phyloP scores from a whole-genome alignment of 106 monocot genomes.

The Apostasia ramifera region DNA sequence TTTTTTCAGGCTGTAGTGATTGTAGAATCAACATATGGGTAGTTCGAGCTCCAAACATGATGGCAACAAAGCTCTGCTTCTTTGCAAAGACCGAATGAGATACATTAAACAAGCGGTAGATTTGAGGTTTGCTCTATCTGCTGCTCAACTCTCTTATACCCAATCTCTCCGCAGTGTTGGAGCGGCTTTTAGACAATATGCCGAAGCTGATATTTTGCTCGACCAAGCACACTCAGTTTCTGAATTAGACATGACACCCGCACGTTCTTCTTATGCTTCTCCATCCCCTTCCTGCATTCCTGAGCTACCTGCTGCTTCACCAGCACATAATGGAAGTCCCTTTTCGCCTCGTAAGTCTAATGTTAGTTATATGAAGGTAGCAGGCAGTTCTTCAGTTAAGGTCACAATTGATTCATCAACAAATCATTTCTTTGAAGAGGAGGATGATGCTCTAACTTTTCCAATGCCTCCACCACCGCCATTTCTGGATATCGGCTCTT shows the following conservation, averaged over 20 bases:
- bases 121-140: slow-evolving; percentile 70
- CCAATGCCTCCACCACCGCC: slow-evolving; percentile 36
- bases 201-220: slow-evolving; percentile 40
- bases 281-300: slow-evolving; percentile 45
- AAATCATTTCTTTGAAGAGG: slow-evolving; percentile 25
- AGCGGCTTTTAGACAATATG: slow-evolving; percentile 46
- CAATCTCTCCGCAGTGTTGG: slow-evolving; percentile 71
- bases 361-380: slow-evolving; percentile 43
- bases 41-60: slow-evolving; percentile 45
- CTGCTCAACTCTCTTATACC: slow-evolving; percentile 68
- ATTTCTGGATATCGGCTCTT: slow-evolving; percentile 9
- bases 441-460: slow-evolving; percentile 8
- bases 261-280: slow-evolving; percentile 64
- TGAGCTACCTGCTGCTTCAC: slow-evolving; percentile 23
- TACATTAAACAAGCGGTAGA: slow-evolving; percentile 67
- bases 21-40: slow-evolving; percentile 41
- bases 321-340: slow-evolving; percentile 19
- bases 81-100: slow-evolving; percentile 61
- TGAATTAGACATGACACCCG: slow-evolving; percentile 44
- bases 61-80: slow-evolving; percentile 34
- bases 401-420: slow-evolving; percentile 25
- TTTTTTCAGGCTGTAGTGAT: background rate
- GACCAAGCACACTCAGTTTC: slow-evolving; percentile 44
- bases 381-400: slow-evolving; percentile 19
- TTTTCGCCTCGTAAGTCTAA: slow-evolving; percentile 23